Evolutionary conservation across 345 rosid genomes (phyloP).

Genomic region (Euphorbia pulcherrima): DNA sequence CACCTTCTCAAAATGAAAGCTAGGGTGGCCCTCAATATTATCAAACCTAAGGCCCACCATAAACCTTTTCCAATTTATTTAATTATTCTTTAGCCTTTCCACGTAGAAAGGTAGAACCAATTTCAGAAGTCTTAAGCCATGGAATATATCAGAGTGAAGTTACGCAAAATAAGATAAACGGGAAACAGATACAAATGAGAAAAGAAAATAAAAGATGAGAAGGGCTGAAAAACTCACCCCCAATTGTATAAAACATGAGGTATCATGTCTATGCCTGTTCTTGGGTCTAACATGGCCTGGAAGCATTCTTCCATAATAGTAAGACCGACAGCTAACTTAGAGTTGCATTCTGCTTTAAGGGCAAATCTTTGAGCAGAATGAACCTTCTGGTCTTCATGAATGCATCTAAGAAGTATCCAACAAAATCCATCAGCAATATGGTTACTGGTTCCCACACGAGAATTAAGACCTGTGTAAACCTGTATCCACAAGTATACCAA

Average conservation of each 20-base stretch:
- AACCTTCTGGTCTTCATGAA: constrained; percentile 73
- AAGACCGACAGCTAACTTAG: constrained; percentile 82
- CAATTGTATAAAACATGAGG: constrained; percentile 85
- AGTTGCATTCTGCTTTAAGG: constrained; percentile 89
- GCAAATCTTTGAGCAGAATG: constrained; percentile 68
- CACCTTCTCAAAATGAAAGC: not conserved
- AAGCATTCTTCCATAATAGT: constrained; percentile 94
- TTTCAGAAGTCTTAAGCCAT: not conserved
- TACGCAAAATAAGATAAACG: not conserved
- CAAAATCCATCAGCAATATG: constrained; percentile 55
- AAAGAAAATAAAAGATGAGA: not conserved
- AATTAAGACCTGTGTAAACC: constrained; percentile 65
- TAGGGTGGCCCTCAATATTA: not conserved
- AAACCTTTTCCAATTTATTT: not conserved
- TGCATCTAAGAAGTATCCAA: constrained; percentile 77
- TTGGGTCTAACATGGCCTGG: constrained; percentile 87
- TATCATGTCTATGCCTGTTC: constrained; percentile 92
- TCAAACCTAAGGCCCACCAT: not conserved
- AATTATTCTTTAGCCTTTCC: not conserved
- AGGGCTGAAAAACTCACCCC: constrained; percentile 47
- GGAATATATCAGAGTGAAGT: not conserved
- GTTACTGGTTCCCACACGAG: constrained; percentile 64
- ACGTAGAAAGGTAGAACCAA: no score
- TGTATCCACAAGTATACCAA: constrained; percentile 30
- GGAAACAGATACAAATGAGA: not conserved